These are phyloP conservation scores for Pseudomonodictys pantanalensis DNA, from an alignment of 495 filamentous ascomycete species.

Conservation along the genomic window DNA sequence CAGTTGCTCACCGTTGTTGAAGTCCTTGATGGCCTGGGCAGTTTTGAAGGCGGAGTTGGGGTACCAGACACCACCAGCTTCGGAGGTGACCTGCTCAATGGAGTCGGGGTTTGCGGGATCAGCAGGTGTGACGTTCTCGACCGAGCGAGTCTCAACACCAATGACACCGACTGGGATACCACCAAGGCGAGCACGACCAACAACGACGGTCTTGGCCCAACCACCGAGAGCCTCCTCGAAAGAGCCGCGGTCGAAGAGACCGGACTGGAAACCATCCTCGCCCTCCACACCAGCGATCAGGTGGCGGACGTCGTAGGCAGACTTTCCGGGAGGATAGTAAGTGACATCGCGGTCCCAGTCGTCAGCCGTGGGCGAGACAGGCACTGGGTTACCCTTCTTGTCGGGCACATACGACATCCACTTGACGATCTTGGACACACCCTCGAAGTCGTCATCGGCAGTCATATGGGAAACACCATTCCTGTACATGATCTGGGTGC, in stretches of 20 bases:
- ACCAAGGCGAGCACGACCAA: conserved; percentile 92
- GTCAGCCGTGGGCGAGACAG: conserved; percentile 80
- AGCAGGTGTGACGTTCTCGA: conserved; percentile 96
- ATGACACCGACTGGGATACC: conserved; percentile 99
- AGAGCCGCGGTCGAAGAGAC: conserved; percentile 93
- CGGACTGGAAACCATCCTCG: conserved; percentile 79
- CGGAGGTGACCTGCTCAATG: conserved; percentile 85
- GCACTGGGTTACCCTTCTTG: conserved; percentile 83
- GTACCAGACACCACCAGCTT: conserved; percentile 99
- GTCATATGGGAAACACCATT: conserved; percentile 99
- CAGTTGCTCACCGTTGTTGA: conserved; percentile 98
- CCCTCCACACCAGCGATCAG: conserved; percentile 89
- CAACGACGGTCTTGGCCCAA: conserved; percentile 94
- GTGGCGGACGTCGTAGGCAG: conserved; percentile 90
- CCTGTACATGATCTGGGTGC: conserved; percentile 99
- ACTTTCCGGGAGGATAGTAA: conserved; percentile 81
- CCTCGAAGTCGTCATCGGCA: conserved; percentile 94
- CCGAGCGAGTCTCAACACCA: conserved; percentile 88
- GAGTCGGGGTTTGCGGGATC: conserved; percentile 98
- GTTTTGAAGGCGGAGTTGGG: conserved; percentile 99
- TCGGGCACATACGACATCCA: conserved; percentile 98
- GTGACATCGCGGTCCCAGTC: conserved; percentile 88
- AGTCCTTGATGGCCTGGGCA: conserved; percentile 95
- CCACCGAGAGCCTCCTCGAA: conserved; percentile 96
- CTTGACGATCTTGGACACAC: conserved; percentile 95